Conservation (phyloP, 768 basidiomycete genomes). For the Hericium coralloides region DNA sequence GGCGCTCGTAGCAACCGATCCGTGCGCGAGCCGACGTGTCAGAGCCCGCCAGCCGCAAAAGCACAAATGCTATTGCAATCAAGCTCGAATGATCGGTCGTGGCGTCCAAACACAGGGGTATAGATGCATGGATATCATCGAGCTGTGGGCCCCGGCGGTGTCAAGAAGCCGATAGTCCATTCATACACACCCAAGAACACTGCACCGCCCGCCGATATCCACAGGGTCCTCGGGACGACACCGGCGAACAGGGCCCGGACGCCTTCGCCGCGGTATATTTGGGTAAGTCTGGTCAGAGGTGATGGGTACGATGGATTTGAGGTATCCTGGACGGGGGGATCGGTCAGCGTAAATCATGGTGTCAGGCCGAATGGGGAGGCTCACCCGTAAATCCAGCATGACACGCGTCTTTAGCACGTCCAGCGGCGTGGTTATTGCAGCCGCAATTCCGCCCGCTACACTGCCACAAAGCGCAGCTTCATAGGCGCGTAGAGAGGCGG, state of each 20-base stretch:
- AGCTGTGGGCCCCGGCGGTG: background rate
- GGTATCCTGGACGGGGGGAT: constrained; percentile 33
- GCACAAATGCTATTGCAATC: no score
- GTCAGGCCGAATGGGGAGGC: constrained; percentile 15
- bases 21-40: no score
- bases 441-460: constrained; percentile 84
- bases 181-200: constrained; percentile 98
- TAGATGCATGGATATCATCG: background rate
- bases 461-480: constrained; percentile 87
- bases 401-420: constrained; percentile 96
- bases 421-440: constrained; percentile 85
- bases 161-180: constrained; percentile 28
- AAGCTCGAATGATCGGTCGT: no score
- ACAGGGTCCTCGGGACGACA: constrained; percentile 83
- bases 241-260: constrained; percentile 73
- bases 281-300: constrained; percentile 42
- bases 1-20: no score
- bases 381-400: constrained; percentile 85
- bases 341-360: background rate
- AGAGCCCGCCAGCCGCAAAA: no score
- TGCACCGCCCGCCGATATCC: constrained; percentile 95
- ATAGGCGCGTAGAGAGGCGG: constrained; percentile 42
- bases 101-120: background rate
- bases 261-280: constrained; percentile 72
- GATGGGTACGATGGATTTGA: constrained; percentile 44